These are phyloP conservation scores for Hymenoscyphus salicellus DNA, from an alignment of 2,329 filamentous ascomycete genomes.

Conservation along the genomic window DNA sequence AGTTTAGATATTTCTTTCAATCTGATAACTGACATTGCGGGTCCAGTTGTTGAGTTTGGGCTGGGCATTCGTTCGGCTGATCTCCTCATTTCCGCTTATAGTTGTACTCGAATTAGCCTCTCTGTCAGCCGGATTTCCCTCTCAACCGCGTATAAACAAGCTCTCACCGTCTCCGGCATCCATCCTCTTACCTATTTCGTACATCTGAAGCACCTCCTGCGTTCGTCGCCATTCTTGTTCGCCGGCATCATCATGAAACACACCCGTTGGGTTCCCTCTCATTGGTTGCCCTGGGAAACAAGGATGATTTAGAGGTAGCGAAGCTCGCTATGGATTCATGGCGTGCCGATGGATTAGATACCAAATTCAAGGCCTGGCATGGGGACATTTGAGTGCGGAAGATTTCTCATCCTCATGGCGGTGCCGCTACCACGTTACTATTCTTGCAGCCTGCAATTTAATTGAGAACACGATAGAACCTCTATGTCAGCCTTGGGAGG, in stretches of 20 bases:
- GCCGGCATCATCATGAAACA: background rate
- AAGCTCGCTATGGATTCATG: background rate
- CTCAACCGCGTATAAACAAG: background rate
- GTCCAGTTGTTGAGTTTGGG: background rate
- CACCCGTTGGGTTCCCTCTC: background rate
- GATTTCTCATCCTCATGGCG: background rate
- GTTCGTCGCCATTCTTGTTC: background rate
- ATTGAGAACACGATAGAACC: background rate
- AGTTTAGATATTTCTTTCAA: background rate
- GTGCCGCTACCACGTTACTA: background rate
- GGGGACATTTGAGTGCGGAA: background rate
- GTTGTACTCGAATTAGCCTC: background rate
- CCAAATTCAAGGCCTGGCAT: background rate
- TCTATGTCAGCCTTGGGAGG: background rate
- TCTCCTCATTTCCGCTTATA: background rate
- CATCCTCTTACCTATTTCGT: background rate
- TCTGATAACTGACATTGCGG: background rate
- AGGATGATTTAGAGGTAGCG: background rate
- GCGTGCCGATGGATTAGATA: background rate
- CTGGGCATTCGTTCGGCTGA: background rate
- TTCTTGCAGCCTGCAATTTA: slow-evolving; percentile 1
- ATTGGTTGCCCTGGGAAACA: background rate
- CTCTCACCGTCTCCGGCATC: background rate
- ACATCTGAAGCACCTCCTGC: background rate
- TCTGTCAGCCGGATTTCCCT: background rate